Conservation (phyloP, 192 early-diverging fungal species). For the Backusella australiensis region DNA sequence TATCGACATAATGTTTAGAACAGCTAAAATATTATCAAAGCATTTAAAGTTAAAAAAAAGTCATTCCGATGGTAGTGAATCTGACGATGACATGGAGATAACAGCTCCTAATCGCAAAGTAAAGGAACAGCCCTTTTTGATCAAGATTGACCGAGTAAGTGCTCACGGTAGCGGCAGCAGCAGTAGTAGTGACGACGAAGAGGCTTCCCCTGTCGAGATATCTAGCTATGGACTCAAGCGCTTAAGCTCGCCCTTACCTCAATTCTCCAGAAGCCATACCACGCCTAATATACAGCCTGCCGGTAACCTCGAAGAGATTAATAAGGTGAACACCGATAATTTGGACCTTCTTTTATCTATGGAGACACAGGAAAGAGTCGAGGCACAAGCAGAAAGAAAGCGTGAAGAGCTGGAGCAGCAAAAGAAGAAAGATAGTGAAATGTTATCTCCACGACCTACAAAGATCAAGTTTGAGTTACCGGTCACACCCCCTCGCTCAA, state of each 20-base stretch:
- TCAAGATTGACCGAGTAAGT: background rate
- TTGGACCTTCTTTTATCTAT: conserved; percentile 25
- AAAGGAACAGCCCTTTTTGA: background rate
- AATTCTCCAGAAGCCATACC: background rate
- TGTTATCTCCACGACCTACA: conserved; percentile 19
- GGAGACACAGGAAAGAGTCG: conserved; percentile 29
- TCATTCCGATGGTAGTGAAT: background rate
- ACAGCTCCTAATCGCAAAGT: background rate
- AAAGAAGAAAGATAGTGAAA: conserved; percentile 1
- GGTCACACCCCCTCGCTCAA: conserved; percentile 27
- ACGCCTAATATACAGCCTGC: background rate
- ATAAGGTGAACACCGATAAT: background rate
- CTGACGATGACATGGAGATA: background rate
- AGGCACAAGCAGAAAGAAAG: conserved; percentile 19
- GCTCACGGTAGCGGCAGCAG: background rate
- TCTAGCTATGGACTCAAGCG: background rate
- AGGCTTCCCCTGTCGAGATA: background rate
- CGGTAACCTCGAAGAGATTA: background rate
- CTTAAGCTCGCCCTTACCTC: background rate
- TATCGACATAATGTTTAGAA: background rate
- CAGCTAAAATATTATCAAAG: conserved; percentile 10
- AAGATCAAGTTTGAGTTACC: conserved; percentile 32
- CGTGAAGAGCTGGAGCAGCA: conserved; percentile 14
- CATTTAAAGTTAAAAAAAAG: background rate
- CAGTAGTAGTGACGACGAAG: background rate